A percentile compares a stretch with the other conserved stretches of the same genome.
These are phyloP conservation scores for Lipomyces starkeyi DNA, from an alignment of 805 yeast genomes.

Conservation along the genomic window DNA sequence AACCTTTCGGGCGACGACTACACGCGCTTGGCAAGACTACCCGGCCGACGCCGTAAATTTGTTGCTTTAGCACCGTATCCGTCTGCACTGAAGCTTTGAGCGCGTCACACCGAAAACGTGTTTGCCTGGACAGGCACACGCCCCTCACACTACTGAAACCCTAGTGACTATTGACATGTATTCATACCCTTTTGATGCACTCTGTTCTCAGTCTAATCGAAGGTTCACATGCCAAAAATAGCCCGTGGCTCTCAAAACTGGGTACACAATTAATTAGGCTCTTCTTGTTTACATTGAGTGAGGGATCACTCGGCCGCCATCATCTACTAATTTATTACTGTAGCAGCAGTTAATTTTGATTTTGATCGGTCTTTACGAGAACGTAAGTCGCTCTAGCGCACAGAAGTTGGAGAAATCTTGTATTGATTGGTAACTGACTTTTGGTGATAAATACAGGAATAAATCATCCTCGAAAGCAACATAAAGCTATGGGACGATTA, in stretches of 20 bases:
- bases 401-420: background rate
- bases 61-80: slow-evolving; percentile 1
- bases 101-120: background rate
- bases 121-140: too few species aligned
- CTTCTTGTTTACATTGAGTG: background rate
- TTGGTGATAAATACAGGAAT: background rate
- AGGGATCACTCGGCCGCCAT: background rate
- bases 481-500: slow-evolving; percentile 10
- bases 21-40: background rate
- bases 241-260: background rate
- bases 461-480: background rate
- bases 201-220: too few species aligned
- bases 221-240: background rate
- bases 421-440: background rate
- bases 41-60: background rate
- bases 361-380: background rate
- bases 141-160: too few species aligned
- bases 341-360: background rate
- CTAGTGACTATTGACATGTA: too few species aligned
- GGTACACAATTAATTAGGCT: background rate
- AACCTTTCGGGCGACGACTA: too few species aligned
- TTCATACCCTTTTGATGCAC: too few species aligned
- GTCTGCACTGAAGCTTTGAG: background rate
- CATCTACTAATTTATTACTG: background rate
- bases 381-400: background rate